Percentiles rank a stretch among this genome's conserved stretches.
Evolutionary conservation across 2,329 filamentous ascomycete genomes (phyloP).

Genomic region (Corynespora cassiicola): DNA sequence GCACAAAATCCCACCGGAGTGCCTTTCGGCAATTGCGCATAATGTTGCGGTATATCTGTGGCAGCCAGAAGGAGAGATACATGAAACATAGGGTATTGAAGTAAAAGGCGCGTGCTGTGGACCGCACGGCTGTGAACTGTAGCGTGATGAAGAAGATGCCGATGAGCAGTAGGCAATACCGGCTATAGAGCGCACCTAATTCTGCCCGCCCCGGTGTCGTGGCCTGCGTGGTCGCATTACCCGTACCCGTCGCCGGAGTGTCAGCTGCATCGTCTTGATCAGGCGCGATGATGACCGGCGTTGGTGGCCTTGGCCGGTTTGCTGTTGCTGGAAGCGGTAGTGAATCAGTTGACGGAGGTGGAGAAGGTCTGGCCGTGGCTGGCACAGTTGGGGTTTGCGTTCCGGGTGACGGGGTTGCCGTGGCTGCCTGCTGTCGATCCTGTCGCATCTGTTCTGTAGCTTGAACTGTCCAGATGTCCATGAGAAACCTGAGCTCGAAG

Average conservation of each 20-base stretch:
- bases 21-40: conserved; percentile 91
- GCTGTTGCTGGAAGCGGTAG: conserved; percentile 62
- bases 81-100: conserved; percentile 69
- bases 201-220: conserved; percentile 48
- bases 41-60: conserved; percentile 90
- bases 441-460: conserved; percentile 54
- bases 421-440: conserved; percentile 51
- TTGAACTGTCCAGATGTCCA: conserved; percentile 72
- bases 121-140: conserved; percentile 65
- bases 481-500: conserved; percentile 69
- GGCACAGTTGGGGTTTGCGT: conserved; percentile 21
- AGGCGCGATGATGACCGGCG: conserved; percentile 64
- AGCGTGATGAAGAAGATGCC: conserved; percentile 64
- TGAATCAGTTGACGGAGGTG: conserved; percentile 32
- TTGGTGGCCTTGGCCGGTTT: conserved; percentile 51
- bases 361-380: conserved; percentile 20
- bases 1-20: conserved; percentile 87
- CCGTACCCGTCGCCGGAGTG: conserved; percentile 14
- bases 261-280: conserved; percentile 61
- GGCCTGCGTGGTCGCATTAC: conserved; percentile 32
- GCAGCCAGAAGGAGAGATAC: conserved; percentile 90
- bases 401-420: conserved; percentile 23
- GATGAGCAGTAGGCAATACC: conserved; percentile 67
- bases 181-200: conserved; percentile 65
- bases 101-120: conserved; percentile 59